These are phyloP conservation scores for Multifurca ochricompacta DNA, from an alignment of 768 basidiomycete genomes.

Conservation along the genomic window DNA sequence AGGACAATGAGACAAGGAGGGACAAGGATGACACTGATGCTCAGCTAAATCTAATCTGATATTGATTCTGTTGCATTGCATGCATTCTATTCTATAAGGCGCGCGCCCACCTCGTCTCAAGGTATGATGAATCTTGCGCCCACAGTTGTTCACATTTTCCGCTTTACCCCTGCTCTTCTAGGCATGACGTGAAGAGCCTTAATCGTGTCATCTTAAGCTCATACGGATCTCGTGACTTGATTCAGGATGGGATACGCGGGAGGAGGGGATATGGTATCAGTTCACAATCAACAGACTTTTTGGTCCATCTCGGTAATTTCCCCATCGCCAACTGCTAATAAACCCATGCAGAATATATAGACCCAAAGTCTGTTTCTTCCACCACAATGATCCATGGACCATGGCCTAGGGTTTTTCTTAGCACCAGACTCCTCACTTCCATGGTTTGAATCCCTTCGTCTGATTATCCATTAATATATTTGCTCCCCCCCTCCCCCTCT, in stretches of 20 bases:
- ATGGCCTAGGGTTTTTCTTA: not conserved
- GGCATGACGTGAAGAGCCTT: constrained; percentile 1
- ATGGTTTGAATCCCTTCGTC: not conserved
- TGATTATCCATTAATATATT: not conserved
- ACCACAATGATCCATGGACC: not conserved
- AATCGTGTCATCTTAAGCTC: not conserved
- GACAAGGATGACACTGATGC: too few species aligned
- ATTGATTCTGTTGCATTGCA: too few species aligned
- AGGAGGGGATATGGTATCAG: constrained; percentile 7
- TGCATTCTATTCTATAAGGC: too few species aligned
- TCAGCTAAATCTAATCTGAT: too few species aligned
- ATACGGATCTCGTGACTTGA: constrained; percentile 8
- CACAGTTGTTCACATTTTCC: too few species aligned
- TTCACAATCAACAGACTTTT: constrained; percentile 13
- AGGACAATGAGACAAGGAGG: too few species aligned
- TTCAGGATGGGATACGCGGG: not conserved
- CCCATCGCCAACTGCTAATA: not conserved
- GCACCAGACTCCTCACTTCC: not conserved
- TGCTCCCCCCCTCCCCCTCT: too few species aligned
- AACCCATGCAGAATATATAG: not conserved
- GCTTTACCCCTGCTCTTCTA: not conserved
- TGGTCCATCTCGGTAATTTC: not conserved
- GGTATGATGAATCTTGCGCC: too few species aligned
- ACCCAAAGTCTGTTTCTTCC: not conserved
- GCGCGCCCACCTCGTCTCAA: too few species aligned